Base-by-base conservation (phyloP, 1,284 basidiomycete genomes). In the Ustilago hordei region DNA sequence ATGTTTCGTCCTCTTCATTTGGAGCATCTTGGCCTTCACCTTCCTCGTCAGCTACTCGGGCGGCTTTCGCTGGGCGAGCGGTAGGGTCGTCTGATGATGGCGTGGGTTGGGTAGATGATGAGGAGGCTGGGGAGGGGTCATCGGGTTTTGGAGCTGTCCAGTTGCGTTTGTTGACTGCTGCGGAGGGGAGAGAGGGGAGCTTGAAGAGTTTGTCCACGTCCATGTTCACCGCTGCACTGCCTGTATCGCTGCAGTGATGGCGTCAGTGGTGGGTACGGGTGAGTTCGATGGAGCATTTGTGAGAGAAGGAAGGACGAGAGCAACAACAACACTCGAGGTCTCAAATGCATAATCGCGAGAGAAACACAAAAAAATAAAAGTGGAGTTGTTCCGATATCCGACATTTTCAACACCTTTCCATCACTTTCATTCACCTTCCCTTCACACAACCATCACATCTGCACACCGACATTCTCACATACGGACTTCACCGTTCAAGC, bases 131-230 rank as follows among this genome's bases (percentile, higher is more conserved):
- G 35, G 71, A 60, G 15, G 68, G 23, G 12, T 78, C 67, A 36
- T 60, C 57, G 1, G 71, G 64, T 35, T 58, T 68, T 3, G 81
- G 71, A 11, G 78, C 81, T 0, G 32, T 57, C 82, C 83, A 84
- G 41, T 84, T 84, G 43, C 83, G 74, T 64, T 84, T 85, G 66
- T 79, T 82, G 54, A 84, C 45, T 5, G 84, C 69, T 8, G 82
- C 83, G 1, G 79, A 69, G n/a, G 84, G 74, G 15, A 85, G 57
- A 17, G 77, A 68, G 11, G 84, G 84, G 3, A 84, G 78, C 81
- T 85, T 83, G 73, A 85, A 85, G 23, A 85, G 74, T 70, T 84
- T 85, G 61, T 77, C 79, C 34, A 85, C 79, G 53, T 85, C 83
- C 84, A 85, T 85, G 11, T 9, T 64, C 52, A 36, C 32, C 12